Evolutionary conservation across 1,284 basidiomycete genomes (phyloP).

Genomic region (Leccinum pachyderme): DNA sequence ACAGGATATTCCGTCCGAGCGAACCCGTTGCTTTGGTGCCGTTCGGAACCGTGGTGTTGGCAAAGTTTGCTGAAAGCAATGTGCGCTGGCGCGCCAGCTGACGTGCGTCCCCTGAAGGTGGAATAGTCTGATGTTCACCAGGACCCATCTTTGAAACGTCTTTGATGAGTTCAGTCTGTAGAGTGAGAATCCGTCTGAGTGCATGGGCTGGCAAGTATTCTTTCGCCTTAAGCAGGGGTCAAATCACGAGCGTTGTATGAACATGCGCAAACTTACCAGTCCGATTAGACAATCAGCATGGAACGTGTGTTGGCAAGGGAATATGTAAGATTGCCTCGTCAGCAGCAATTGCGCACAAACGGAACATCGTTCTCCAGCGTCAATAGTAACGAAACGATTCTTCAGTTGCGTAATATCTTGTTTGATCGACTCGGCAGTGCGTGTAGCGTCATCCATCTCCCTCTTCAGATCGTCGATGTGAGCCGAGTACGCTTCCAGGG

Average conservation of each 20-base stretch:
- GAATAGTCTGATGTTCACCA: constrained; percentile 36
- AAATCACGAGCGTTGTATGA: constrained; percentile 1
- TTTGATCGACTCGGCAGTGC: constrained; percentile 91
- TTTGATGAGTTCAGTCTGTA: constrained; percentile 82
- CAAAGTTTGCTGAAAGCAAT: constrained; percentile 72
- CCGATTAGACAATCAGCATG: constrained; percentile 93
- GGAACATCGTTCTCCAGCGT: constrained; percentile 84
- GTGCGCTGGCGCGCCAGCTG: constrained; percentile 58
- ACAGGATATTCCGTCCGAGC: constrained; percentile 78
- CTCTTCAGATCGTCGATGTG: constrained; percentile 89
- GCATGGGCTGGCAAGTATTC: constrained; percentile 82
- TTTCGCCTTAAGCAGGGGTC: constrained; percentile 55
- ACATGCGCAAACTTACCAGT: constrained; percentile 57
- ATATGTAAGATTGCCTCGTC: constrained; percentile 94
- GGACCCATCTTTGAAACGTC: constrained; percentile 39
- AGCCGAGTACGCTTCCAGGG: constrained; percentile 90
- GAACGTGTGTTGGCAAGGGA: constrained; percentile 96
- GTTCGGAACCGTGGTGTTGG: constrained; percentile 54
- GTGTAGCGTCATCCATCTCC: constrained; percentile 96
- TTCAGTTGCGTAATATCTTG: constrained; percentile 84
- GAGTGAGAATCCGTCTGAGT: constrained; percentile 77
- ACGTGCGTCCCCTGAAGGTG: constrained; percentile 36
- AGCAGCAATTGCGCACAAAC: constrained; percentile 76
- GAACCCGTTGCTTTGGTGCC: constrained; percentile 60
- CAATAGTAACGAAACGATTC: constrained; percentile 92